A percentile compares a stretch with the other conserved stretches of the same genome.
These are phyloP conservation scores for Purpureocillium takamizusanense DNA, from an alignment of 2,329 filamentous ascomycete species.

Conservation along the genomic window DNA sequence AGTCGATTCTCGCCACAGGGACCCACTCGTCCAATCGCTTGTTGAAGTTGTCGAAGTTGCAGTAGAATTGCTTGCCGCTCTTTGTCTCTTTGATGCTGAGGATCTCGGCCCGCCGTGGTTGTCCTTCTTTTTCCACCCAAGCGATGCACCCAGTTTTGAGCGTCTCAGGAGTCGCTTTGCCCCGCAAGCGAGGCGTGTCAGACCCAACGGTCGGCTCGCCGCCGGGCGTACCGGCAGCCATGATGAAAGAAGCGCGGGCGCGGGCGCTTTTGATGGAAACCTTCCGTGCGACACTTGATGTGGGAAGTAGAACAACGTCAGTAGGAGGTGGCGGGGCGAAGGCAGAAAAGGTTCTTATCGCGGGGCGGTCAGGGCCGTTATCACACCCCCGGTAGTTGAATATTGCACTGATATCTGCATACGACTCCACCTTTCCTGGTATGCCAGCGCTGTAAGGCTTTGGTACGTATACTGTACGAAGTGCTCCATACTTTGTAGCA, in stretches of 20 bases:
- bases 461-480: too few species aligned
- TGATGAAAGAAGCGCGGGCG: conserved; percentile 29
- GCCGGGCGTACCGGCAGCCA: conserved; percentile 40
- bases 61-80: conserved; percentile 83
- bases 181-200: conserved; percentile 56
- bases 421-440: too few species aligned
- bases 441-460: too few species aligned
- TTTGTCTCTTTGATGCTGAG: conserved; percentile 88
- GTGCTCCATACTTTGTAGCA: too few species aligned
- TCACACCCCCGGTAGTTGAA: too few species aligned
- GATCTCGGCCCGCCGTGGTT: conserved; percentile 87
- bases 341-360: neutral
- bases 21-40: conserved; percentile 85
- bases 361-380: neutral
- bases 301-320: neutral
- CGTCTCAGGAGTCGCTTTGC: conserved; percentile 76
- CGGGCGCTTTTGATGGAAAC: conserved; percentile 14
- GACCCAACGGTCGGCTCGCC: conserved; percentile 48
- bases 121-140: conserved; percentile 62
- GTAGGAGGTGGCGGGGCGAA: neutral
- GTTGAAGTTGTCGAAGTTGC: conserved; percentile 98
- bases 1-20: conserved; percentile 69
- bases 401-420: too few species aligned
- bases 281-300: neutral
- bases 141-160: conserved; percentile 55